phyloP scores from a whole-genome alignment of 768 basidiomycete species.

The Auricularia auricula-judae region DNA sequence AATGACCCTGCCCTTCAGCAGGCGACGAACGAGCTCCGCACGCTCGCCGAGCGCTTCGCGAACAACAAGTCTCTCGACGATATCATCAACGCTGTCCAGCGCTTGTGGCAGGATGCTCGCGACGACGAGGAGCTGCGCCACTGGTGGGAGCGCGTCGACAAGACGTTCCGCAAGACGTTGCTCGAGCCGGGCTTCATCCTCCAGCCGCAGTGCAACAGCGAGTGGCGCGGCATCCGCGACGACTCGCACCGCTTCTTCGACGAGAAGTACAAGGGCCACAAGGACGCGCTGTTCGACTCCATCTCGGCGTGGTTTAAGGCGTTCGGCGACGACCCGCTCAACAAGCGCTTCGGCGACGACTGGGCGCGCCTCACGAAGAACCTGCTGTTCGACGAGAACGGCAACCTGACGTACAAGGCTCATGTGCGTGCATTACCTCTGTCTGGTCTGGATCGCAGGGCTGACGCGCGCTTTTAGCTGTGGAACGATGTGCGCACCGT shows the following conservation, averaged over 20 bases:
- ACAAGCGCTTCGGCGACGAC: constrained; percentile 72
- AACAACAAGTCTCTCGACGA: constrained; percentile 54
- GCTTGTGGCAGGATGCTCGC: constrained; percentile 61
- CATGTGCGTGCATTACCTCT: constrained; percentile 28
- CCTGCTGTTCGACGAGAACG: constrained; percentile 72
- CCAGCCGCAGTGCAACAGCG: constrained; percentile 58
- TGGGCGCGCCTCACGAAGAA: constrained; percentile 74
- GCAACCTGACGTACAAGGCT: constrained; percentile 78
- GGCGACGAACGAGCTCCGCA: constrained; percentile 55
- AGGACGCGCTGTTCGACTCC: constrained; percentile 66
- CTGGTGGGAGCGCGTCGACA: constrained; percentile 59
- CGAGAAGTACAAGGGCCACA: constrained; percentile 60
- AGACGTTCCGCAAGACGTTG: constrained; percentile 60
- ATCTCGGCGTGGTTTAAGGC: constrained; percentile 72
- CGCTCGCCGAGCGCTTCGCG: constrained; percentile 85
- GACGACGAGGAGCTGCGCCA: constrained; percentile 61
- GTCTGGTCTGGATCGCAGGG: too few relatives aligned
- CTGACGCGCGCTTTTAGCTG: not conserved
- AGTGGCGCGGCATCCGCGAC: constrained; percentile 55
- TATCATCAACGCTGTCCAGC: constrained; percentile 59
- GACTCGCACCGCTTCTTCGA: constrained; percentile 64
- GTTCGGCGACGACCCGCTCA: constrained; percentile 77
- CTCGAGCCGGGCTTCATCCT: constrained; percentile 80
- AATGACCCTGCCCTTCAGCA: constrained; percentile 47
- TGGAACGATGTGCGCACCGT: constrained; percentile 3